Evolutionary conservation across 2,329 filamentous ascomycete genomes (phyloP).

Genomic region (Colletotrichum sp.): DNA sequence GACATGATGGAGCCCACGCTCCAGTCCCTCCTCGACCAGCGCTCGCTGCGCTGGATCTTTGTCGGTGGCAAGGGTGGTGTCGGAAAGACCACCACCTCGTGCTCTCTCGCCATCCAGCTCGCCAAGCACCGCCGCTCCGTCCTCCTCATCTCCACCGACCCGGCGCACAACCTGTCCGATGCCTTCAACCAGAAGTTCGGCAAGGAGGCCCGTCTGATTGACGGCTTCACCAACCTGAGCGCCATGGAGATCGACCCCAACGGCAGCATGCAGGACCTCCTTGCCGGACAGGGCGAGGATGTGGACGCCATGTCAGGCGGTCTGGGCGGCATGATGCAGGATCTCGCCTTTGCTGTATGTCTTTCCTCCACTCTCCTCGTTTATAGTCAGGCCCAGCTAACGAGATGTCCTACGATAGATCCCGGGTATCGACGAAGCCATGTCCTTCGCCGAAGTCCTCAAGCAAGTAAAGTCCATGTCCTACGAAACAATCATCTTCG

Average conservation of each 20-base stretch:
- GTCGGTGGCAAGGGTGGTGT: slow-evolving; percentile 98
- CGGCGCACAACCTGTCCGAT: slow-evolving; percentile 96
- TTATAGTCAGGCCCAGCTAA: background rate
- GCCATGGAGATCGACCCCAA: slow-evolving; percentile 99
- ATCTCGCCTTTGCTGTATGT: slow-evolving; percentile 90
- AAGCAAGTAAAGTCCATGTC: slow-evolving; percentile 99
- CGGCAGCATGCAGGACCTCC: slow-evolving; percentile 93
- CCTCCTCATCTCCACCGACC: slow-evolving; percentile 96
- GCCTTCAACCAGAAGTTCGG: slow-evolving; percentile 99
- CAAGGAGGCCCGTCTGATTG: slow-evolving; percentile 92
- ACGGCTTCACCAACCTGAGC: slow-evolving; percentile 91
- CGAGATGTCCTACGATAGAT: slow-evolving; percentile 64
- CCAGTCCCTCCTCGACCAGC: slow-evolving; percentile 93
- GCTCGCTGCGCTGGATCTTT: slow-evolving; percentile 97
- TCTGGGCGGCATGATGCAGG: slow-evolving; percentile 97
- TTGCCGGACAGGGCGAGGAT: slow-evolving; percentile 75
- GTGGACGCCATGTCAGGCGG: slow-evolving; percentile 72
- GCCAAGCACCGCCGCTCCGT: slow-evolving; percentile 94
- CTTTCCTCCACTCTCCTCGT: background rate
- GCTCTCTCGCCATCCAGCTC: slow-evolving; percentile 96
- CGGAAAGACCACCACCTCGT: slow-evolving; percentile 99
- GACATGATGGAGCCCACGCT: slow-evolving; percentile 84
- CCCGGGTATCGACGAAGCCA: slow-evolving; percentile 97
- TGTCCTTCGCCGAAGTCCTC: slow-evolving; percentile 98
- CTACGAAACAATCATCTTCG: slow-evolving; percentile 99